These are phyloP conservation scores for Nakaseomyces delphensis DNA, from an alignment of 1,139 yeast species.

Conservation along the genomic window DNA sequence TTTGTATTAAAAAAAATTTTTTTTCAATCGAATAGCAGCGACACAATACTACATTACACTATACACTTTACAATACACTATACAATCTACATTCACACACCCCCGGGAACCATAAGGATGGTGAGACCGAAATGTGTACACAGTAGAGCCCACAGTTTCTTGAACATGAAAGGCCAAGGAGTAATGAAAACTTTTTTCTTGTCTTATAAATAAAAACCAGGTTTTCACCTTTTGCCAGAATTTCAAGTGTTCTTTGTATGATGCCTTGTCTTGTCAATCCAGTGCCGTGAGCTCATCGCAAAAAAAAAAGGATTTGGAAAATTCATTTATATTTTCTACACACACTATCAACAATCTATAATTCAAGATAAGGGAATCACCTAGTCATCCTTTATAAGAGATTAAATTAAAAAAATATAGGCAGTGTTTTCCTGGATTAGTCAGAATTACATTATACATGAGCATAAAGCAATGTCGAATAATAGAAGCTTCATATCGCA, in stretches of 20 bases:
- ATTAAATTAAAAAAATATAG: too few relatives aligned
- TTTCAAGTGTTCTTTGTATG: too few relatives aligned
- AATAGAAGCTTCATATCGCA: constrained; percentile 20
- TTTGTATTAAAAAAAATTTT: too few relatives aligned
- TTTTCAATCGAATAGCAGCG: too few relatives aligned
- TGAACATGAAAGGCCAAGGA: too few relatives aligned
- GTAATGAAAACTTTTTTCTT: too few relatives aligned
- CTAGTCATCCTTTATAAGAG: background rate
- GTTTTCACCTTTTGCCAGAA: background rate
- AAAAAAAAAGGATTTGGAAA: background rate
- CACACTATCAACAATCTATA: background rate
- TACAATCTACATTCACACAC: too few relatives aligned
- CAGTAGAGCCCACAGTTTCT: background rate
- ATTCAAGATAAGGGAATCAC: background rate
- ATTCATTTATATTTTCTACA: background rate
- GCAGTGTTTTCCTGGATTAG: too few relatives aligned
- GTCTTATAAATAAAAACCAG: background rate
- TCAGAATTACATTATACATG: background rate
- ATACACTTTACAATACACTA: too few relatives aligned
- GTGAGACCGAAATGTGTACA: background rate
- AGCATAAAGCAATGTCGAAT: constrained; percentile 14
- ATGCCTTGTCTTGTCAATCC: background rate
- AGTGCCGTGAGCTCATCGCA: constrained; percentile 6
- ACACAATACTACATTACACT: too few relatives aligned
- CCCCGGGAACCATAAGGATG: too few relatives aligned